phyloP scores from a whole-genome alignment of 2,329 filamentous ascomycete species.

The Chalaropsis ovoidea region DNA sequence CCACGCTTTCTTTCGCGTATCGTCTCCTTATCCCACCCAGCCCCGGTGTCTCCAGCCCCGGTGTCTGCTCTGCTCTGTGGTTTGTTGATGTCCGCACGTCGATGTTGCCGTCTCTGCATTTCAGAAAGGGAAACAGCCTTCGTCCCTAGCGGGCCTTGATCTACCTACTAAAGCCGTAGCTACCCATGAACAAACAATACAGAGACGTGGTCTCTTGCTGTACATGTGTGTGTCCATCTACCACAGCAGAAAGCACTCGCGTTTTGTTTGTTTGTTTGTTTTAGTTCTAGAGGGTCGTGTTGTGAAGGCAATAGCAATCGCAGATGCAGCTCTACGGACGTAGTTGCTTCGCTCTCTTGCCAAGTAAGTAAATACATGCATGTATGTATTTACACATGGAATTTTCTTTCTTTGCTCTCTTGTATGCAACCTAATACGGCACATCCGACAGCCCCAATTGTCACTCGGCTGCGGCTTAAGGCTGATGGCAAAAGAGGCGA shows the following conservation, averaged over 20 bases:
- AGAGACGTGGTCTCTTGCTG: conserved; percentile 2
- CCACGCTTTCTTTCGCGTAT: not conserved
- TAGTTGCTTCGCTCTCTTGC: no score
- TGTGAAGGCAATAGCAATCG: no score
- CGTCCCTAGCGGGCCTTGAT: no score
- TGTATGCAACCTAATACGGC: not conserved
- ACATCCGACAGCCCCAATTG: not conserved
- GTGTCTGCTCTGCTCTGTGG: no score
- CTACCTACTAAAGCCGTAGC: not conserved
- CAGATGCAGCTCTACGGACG: no score
- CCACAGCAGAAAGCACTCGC: not conserved
- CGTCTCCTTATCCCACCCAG: no score
- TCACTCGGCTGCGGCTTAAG: not conserved
- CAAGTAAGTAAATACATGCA: not conserved
- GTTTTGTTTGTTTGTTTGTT: no score
- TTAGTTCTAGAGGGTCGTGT: no score
- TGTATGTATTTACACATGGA: not conserved
- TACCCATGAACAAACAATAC: not conserved
- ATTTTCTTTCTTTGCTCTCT: not conserved
- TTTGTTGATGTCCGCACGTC: no score
- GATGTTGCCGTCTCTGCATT: not conserved
- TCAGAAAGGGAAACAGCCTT: not conserved
- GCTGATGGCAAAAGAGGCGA: not conserved
- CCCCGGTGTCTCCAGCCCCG: no score
- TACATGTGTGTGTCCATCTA: not conserved